Evolutionary conservation across 2,329 filamentous ascomycete genomes (phyloP), one percentile per base, ranked within the genome.

Genomic region (Cercospora janseana): DNA sequence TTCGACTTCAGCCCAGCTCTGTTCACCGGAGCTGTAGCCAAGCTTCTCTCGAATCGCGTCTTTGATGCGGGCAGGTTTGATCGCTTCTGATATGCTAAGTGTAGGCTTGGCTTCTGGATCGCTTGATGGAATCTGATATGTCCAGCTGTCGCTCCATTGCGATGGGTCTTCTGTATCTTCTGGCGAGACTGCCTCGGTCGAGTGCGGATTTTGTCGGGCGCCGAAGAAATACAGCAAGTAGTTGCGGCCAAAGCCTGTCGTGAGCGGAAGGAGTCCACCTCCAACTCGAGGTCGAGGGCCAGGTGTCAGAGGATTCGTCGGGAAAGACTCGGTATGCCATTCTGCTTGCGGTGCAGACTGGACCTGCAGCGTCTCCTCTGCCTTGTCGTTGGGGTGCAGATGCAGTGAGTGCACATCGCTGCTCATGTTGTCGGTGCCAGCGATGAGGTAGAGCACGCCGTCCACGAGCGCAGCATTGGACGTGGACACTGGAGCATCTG

Each of bases 221-320:
- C 72, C 72, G 23, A 75, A 67, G 31, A 74, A 61, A 58, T 74
- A 73, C 1, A 72, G 57, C 5, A 75, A 66, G 55, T 73, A 75
- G 32, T 72, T 68, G 4, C 73, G 67, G 10, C 72, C 73, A 44
- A 72, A 70, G 9, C 72, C 72, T 2, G 72, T 75, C 0, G 65
- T 68, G 16, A 75, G 58, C 0, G 71, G 70, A 0, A 74, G 51
- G 0, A 74, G 56, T 1, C 67, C 68, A 12, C 68, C 72, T 6
- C 68, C 65, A 6, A 65, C 60, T 16, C 72, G 63, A 13, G 70
- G 67, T 13, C 65, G 61, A 2, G 72, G 72, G 1, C 72, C 71
- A n/a, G 71, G 68, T 1, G 68, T 67, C 9, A 74, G 56, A 2
- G 72, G 71, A 38, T 73, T 73, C 2, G 70, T 71, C 1, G 71